phyloP scores from a whole-genome alignment of 768 basidiomycete genomes.

The Galerina sulciceps region DNA sequence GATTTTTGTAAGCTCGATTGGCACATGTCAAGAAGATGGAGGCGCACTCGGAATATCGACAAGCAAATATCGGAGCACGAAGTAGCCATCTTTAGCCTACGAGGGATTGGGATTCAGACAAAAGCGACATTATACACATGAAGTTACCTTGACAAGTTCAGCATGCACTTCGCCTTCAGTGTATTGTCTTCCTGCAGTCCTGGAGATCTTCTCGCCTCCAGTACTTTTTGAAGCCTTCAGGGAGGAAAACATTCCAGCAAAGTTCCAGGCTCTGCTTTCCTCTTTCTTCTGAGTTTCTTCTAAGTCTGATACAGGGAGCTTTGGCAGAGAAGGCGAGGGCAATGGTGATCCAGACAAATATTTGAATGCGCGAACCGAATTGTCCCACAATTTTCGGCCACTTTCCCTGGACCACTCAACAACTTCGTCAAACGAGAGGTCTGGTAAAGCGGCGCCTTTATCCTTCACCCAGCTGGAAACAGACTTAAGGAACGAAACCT shows the following conservation, averaged over 20 bases:
- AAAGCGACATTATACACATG: not conserved
- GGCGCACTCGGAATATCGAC: conserved; percentile 79
- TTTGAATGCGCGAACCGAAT: conserved; percentile 61
- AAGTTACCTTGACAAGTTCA: conserved; percentile 71
- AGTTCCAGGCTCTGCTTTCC: conserved; percentile 50
- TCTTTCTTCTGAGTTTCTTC: conserved; percentile 28
- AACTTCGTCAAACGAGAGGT: conserved; percentile 61
- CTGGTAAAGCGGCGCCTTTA: conserved; percentile 42
- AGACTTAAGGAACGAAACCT: conserved; percentile 49
- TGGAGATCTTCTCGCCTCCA: conserved; percentile 31
- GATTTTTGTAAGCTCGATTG: conserved; percentile 3
- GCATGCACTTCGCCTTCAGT: conserved; percentile 85
- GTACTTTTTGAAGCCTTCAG: conserved; percentile 43
- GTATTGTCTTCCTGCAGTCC: conserved; percentile 47
- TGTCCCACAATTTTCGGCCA: conserved; percentile 45
- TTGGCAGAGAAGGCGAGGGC: conserved; percentile 35
- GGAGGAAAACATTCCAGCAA: conserved; percentile 73
- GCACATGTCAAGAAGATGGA: conserved; percentile 31
- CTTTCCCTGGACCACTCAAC: conserved; percentile 49
- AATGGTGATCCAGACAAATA: conserved; percentile 72
- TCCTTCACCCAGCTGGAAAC: conserved; percentile 46
- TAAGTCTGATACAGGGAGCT: conserved; percentile 32
- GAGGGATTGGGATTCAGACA: not conserved
- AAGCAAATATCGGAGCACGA: conserved; percentile 76
- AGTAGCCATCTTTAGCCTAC: conserved; percentile 79